phyloP scores from a whole-genome alignment of 805 yeast species.

The Wickerhamomyces bovis region DNA sequence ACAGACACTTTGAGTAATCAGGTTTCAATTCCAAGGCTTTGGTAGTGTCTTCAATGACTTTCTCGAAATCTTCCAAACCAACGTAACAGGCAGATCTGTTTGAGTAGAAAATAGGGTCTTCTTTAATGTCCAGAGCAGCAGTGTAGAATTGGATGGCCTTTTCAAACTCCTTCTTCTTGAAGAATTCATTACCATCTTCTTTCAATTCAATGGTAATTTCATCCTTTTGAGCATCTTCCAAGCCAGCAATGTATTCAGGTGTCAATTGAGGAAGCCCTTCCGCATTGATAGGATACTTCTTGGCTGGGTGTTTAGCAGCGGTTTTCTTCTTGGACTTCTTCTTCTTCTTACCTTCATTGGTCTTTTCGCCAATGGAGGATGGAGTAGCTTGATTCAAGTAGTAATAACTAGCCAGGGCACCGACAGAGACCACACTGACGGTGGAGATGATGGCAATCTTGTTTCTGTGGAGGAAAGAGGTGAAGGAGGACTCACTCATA shows the following conservation, averaged over 20 bases:
- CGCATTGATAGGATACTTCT: conserved; percentile 44
- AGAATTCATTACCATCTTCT: conserved; percentile 81
- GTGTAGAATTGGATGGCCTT: conserved; percentile 78
- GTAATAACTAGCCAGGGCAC: conserved; percentile 51
- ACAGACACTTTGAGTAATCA: conserved; percentile 82
- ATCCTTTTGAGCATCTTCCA: conserved; percentile 49
- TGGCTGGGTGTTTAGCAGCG: conserved; percentile 15
- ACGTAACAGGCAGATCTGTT: conserved; percentile 96
- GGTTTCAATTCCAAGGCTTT: conserved; percentile 82
- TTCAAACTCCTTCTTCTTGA: conserved; percentile 61
- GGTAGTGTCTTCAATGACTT: conserved; percentile 84
- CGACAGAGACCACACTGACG: conserved; percentile 57
- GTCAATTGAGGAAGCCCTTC: conserved; percentile 56
- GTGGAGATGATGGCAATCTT: conserved; percentile 60
- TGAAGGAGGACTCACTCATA: not conserved
- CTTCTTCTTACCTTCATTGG: conserved; percentile 40
- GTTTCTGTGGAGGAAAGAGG: conserved; percentile 33
- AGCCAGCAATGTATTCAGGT: conserved; percentile 36
- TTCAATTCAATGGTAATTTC: conserved; percentile 71
- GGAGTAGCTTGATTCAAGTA: conserved; percentile 30
- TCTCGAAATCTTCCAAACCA: conserved; percentile 70
- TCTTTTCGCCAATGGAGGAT: conserved; percentile 7
- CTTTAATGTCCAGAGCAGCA: conserved; percentile 66
- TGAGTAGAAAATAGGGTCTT: conserved; percentile 87
- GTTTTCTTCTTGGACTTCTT: conserved; percentile 27